phyloP scores from a whole-genome alignment of 306 rosid species.

The Arachis hypogaea region DNA sequence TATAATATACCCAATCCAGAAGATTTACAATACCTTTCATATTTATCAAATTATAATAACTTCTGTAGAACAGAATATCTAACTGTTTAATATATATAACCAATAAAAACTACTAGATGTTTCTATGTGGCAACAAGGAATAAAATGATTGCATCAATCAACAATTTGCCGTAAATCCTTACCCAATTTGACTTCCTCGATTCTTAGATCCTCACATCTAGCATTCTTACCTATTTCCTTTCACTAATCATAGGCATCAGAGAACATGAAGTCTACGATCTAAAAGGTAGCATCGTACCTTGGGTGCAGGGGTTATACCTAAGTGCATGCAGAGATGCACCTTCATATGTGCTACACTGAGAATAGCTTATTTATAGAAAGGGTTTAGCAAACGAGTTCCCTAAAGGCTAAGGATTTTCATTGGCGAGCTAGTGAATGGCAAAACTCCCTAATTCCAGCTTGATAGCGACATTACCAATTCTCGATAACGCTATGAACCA shows the following conservation, averaged over 20 bases:
- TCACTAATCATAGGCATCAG: neutral
- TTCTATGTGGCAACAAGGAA: too few species aligned
- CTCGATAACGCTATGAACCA: constrained; percentile 11
- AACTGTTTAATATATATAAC: too few species aligned
- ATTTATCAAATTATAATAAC: constrained; percentile 9
- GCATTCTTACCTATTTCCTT: constrained; percentile 7
- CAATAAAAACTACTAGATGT: too few species aligned
- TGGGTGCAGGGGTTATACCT: neutral
- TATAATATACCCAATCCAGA: neutral
- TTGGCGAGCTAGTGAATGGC: constrained; percentile 1
- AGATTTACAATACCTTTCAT: neutral
- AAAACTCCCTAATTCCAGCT: constrained; percentile 7
- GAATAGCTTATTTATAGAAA: neutral
- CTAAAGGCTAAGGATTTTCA: neutral
- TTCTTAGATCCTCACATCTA: neutral
- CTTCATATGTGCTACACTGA: neutral
- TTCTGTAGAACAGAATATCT: constrained; percentile 2
- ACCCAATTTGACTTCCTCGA: neutral
- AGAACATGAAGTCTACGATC: neutral
- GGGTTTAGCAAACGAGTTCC: too few species aligned
- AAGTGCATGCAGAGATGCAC: neutral
- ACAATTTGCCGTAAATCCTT: neutral
- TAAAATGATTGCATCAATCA: constrained; percentile 6
- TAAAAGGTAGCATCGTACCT: constrained; percentile 2
- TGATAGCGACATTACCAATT: neutral